These are phyloP conservation scores for Dictyostelium capitatum DNA, from an alignment of 78 protist genomes.

Conservation along the genomic window DNA sequence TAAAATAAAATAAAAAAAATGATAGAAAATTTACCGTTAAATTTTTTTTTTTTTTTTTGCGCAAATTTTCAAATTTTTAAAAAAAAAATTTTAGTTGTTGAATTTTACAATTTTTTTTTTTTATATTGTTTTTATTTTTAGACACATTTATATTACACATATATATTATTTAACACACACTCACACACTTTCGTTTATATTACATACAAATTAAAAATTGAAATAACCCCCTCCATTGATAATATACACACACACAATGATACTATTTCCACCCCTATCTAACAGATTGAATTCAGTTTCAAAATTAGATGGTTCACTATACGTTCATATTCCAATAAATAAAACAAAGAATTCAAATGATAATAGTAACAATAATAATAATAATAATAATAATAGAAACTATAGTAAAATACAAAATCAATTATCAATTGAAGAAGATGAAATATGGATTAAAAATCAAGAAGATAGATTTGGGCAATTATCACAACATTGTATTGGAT, in stretches of 20 bases:
- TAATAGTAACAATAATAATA: neutral
- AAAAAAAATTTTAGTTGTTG: too few species aligned
- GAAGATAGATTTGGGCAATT: neutral
- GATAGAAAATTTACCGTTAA: too few species aligned
- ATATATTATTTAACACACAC: neutral
- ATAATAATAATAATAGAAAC: neutral
- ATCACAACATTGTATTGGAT: neutral
- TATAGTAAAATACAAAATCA: constrained; percentile 22
- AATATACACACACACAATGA: neutral
- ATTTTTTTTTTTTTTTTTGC: too few species aligned
- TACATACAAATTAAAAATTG: neutral
- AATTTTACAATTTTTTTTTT: neutral
- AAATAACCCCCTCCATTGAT: too few species aligned
- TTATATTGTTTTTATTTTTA: neutral
- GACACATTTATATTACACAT: too few species aligned
- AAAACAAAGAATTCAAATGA: neutral
- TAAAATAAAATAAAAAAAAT: too few species aligned
- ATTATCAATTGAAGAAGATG: constrained; percentile 19
- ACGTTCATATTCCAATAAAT: constrained; percentile 29
- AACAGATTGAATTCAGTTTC: neutral
- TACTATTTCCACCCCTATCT: constrained; percentile 28
- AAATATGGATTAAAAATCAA: constrained; percentile 13
- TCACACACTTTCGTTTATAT: neutral
- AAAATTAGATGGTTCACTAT: constrained; percentile 2
- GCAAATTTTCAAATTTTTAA: too few species aligned